Evolutionary conservation across 139 green algal genomes (phyloP).

Genomic region (Chlorella sp.): DNA sequence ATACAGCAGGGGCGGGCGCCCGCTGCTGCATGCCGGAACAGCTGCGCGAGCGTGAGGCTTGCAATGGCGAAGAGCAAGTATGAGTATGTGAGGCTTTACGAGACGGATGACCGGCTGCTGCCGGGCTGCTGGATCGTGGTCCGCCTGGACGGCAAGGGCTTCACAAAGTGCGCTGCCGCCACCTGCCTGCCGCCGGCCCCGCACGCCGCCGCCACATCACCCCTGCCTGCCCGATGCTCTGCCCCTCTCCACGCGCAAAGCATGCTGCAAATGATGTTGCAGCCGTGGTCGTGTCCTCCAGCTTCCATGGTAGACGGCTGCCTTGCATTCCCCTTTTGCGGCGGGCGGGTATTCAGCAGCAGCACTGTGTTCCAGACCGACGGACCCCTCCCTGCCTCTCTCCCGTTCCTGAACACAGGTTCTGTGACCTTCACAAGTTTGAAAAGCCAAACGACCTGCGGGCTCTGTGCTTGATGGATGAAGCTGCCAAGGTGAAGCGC

Average conservation of each 20-base stretch:
- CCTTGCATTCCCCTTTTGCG: neutral
- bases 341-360: neutral
- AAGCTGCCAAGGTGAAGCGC: constrained; percentile 54
- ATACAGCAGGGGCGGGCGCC: no score
- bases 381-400: no score
- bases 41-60: no score
- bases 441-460: constrained; percentile 87
- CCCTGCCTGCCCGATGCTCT: neutral
- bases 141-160: constrained; percentile 88
- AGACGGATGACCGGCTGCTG: constrained; percentile 78
- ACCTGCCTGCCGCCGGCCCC: no score
- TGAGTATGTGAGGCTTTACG: constrained; percentile 89
- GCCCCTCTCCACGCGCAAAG: neutral
- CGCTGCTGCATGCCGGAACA: no score
- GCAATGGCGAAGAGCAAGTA: constrained; percentile 78
- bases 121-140: constrained; percentile 88
- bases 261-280: neutral
- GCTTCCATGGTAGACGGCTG: no score
- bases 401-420: constrained; percentile 56
- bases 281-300: no score
- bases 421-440: constrained; percentile 80
- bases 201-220: neutral
- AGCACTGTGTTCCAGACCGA: no score
- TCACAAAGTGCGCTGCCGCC: constrained; percentile 77
- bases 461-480: constrained; percentile 87